Base-by-base conservation (phyloP, 2,329 filamentous ascomycete genomes). In the Exophiala xenobiotica region DNA sequence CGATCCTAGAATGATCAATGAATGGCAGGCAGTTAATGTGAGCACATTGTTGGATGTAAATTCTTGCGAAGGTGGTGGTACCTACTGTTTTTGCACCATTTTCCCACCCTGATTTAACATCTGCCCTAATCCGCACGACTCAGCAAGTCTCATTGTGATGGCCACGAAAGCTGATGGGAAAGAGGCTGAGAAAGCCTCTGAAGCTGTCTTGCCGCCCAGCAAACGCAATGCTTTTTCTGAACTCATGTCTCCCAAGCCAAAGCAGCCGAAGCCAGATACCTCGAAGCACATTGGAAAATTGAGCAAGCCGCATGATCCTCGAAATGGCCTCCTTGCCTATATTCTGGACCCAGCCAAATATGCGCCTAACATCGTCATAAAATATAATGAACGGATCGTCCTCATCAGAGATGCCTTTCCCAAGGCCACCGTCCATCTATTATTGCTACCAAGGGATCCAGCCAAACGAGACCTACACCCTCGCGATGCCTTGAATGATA, bases 401-500 rank as follows among this genome's bases (percentile, higher is more conserved):
- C 80, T 84, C 16, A 88, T 97, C 67, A 79, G 85, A 61, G 93
- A 99, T 72, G 75, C 83, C 55, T 99, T 83, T 66, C 91, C 93
- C 6, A 99, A 97, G 70, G 82, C 88, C 3, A 83, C 81, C 3
- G 77, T 96, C 3, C 93, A 99, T 72, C 78, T 89, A 1, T 86
- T 99, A 2, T 81, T 97, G n/a, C 82, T 97, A 4, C 89, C 91
- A 5, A 86, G 91, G 43, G 81, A 86, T 33, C 65, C 75, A 1
- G 63, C 67, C 2, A 81, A 83, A 64, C 82, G 77, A 61, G 71
- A 77, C 4, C 72, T 82, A 8, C 87, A 95, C 61, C 91, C 92
- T 0, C 86, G 92, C 64, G 80, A 87, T 16, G 88, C 88, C 3
- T 83, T 96, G 61, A 78, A 85, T 23, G 84, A 95, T 66, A 56